phyloP scores from a whole-genome alignment of 208 protist species.

The Novymonas esmeraldas region DNA sequence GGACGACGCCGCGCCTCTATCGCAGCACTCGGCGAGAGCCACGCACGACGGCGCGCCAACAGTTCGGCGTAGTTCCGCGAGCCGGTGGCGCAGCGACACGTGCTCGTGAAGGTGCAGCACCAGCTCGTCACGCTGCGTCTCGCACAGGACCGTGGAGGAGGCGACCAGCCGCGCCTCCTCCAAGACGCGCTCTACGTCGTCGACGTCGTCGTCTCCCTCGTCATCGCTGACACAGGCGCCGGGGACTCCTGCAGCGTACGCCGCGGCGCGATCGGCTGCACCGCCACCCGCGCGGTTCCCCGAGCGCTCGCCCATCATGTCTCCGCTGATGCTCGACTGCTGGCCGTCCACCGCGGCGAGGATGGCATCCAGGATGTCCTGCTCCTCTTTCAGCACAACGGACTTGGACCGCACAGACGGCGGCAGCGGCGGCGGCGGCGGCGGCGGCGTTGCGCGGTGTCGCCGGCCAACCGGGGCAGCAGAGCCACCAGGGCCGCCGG shows the following conservation, averaged over 20 bases:
- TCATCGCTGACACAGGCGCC: constrained; percentile 1
- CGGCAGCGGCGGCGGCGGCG: no score
- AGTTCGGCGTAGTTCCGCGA: constrained; percentile 32
- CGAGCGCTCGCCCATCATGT: constrained; percentile 41
- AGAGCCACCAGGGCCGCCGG: no score
- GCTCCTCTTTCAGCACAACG: constrained; percentile 32
- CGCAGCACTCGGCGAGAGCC: constrained; percentile 13
- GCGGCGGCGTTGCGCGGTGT: background rate
- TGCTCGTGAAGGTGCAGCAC: constrained; percentile 74
- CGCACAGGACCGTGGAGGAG: constrained; percentile 29
- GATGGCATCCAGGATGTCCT: constrained; percentile 65
- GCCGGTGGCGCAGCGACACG: constrained; percentile 40
- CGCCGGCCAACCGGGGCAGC: no score
- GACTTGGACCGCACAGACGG: background rate
- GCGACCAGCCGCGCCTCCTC: constrained; percentile 54
- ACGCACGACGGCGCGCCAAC: constrained; percentile 61
- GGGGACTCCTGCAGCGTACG: background rate
- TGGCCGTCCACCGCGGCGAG: constrained; percentile 54
- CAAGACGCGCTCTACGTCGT: constrained; percentile 50
- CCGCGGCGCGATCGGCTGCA: background rate
- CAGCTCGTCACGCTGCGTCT: constrained; percentile 23
- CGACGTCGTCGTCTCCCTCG: constrained; percentile 23
- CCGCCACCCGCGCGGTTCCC: no score
- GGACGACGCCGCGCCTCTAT: background rate
- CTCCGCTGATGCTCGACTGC: constrained; percentile 74